Percentiles rank a stretch among this genome's conserved stretches.
Evolutionary conservation across 306 rosid genomes (phyloP).

Genomic region (Cyclanthera cordifolia): DNA sequence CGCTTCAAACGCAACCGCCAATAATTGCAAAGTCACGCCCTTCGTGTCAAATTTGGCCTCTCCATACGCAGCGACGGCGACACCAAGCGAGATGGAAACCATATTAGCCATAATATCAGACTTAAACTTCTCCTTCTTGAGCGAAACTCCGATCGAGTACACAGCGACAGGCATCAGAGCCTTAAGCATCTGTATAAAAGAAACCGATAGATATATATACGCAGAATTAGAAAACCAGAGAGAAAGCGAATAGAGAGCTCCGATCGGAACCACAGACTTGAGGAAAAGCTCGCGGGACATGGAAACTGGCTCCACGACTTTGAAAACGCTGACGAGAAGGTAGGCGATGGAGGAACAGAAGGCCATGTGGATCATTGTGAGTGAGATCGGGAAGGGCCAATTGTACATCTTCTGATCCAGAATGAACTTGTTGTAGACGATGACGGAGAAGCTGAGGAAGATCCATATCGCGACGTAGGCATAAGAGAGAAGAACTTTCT

Average conservation of each 20-base stretch:
- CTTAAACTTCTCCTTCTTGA: conserved; percentile 58
- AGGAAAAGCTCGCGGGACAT: conserved; percentile 74
- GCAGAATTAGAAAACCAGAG: conserved; percentile 94
- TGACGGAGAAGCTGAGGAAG: conserved; percentile 90
- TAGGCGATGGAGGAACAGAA: conserved; percentile 81
- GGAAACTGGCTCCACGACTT: conserved; percentile 70
- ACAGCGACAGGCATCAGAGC: conserved; percentile 97
- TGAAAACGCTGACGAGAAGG: conserved; percentile 65
- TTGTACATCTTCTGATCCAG: conserved; percentile 83
- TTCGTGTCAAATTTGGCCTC: conserved; percentile 62
- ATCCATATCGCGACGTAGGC: conserved; percentile 79
- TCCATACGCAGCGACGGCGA: conserved; percentile 80
- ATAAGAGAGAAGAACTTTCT: conserved; percentile 70
- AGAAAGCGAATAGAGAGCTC: conserved; percentile 79
- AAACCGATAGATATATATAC: conserved; percentile 71
- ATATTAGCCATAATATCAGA: conserved; percentile 67
- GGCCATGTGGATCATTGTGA: conserved; percentile 97
- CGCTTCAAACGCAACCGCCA: conserved; percentile 85
- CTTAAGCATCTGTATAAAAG: conserved; percentile 91
- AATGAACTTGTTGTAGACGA: conserved; percentile 93
- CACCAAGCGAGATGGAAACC: conserved; percentile 81
- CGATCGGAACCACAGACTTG: conserved; percentile 80
- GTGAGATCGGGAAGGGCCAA: conserved; percentile 90
- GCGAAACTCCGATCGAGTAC: conserved; percentile 56
- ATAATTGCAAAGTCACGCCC: conserved; percentile 66